Evolutionary conservation across 2,329 filamentous ascomycete species (phyloP), one percentile per base, ranked within the genome.

Genomic region (Rutstroemia sp.): DNA sequence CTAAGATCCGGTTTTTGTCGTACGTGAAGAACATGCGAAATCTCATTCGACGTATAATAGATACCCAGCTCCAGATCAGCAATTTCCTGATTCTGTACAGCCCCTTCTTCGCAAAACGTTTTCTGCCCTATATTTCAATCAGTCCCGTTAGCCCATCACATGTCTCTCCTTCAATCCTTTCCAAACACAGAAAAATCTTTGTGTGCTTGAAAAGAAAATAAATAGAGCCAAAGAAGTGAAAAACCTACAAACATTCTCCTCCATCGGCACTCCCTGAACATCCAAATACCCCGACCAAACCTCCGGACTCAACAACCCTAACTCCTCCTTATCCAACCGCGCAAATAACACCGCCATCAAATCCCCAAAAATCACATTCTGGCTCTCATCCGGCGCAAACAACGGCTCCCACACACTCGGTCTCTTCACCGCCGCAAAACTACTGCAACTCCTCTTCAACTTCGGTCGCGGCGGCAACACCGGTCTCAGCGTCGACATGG

Each of bases 271-370:
- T 7, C 62, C 62, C 49, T 63, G 60, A 27, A 58, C 44, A 30
- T 65, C 64, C 34, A 66, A 48, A 36, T 65, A 65, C 1, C 27
- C 52, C 21, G 62, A 63, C 47, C 62, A 66, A 3, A 55, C 52
- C 25, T 66, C 64, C 23, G 63, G 64, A 23, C 38, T 61, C 19
- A 66, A 36, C 46, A 57, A 61, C 9, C 63, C 63, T 2, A 62
- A 63, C 19, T 60, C 60, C 8, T 60, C 54, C 5, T 58, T 56
- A 56, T 66, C 64, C 19, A 66, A 48, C 39, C 54, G 54, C 30
- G 56, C 51, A 51, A 66, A 66, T 5, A 66, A 57, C n/a, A 59
- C 63, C 38, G 62, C 62, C 63, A 65, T 65, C 47, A 65, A 57
- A 10, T 61, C 57, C 1, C 61, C 55, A 48, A 65, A 65, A 19